Conservation (phyloP, 1,284 basidiomycete species). For the Sanghuangporus sanghuang region DNA sequence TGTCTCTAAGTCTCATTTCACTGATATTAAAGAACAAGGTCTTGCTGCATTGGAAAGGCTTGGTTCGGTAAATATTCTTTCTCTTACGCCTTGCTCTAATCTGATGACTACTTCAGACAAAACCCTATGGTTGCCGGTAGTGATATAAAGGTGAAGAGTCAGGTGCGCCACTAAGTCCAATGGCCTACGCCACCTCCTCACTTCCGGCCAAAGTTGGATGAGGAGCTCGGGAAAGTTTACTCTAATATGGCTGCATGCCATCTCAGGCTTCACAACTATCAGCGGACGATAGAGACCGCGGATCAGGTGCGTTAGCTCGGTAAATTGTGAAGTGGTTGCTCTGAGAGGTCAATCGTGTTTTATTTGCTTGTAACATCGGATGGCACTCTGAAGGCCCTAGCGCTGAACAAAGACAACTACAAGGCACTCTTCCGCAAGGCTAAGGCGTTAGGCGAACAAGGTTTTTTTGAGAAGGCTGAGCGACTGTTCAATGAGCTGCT, state of each 20-base stretch:
- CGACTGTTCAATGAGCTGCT: conserved; percentile 58
- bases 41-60: conserved; percentile 61
- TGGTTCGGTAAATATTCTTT: conserved; percentile 54
- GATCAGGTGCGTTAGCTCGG: conserved; percentile 47
- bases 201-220: conserved; percentile 47
- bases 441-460: conserved; percentile 70
- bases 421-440: conserved; percentile 77
- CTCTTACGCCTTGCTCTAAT: background rate
- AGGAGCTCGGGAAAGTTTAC: conserved; percentile 73
- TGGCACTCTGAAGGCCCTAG: conserved; percentile 47
- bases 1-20: background rate
- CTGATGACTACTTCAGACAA: background rate
- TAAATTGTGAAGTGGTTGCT: background rate
- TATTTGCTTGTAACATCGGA: conserved; percentile 1
- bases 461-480: conserved; percentile 68
- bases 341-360: background rate
- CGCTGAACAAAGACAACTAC: conserved; percentile 66
- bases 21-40: conserved; percentile 31
- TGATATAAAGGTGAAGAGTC: conserved; percentile 29
- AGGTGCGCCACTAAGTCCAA: conserved; percentile 24
- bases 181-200: background rate
- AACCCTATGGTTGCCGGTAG: background rate
- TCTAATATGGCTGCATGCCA: conserved; percentile 79
- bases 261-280: conserved; percentile 71
- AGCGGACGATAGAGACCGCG: conserved; percentile 67